Conservation (phyloP, 306 rosid species). For the Malus orientalis region DNA sequence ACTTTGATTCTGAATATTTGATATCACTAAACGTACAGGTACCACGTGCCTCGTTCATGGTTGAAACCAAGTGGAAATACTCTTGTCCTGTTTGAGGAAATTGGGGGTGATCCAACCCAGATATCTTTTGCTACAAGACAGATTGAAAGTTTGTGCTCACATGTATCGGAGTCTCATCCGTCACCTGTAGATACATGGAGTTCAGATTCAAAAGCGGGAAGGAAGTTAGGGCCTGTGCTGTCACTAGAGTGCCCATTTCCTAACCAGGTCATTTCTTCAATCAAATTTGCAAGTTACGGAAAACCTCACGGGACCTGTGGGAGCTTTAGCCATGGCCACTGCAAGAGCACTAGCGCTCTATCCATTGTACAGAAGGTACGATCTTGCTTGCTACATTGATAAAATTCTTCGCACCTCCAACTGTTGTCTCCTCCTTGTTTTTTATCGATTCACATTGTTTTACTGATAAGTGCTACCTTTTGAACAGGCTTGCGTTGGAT, state of each 20-base stretch:
- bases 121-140: slow-evolving; percentile 54
- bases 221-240: slow-evolving; percentile 35
- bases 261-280: slow-evolving; percentile 64
- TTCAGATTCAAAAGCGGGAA: slow-evolving; percentile 32
- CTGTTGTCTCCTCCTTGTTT: not conserved
- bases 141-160: slow-evolving; percentile 63
- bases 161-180: slow-evolving; percentile 75
- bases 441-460: not conserved
- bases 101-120: slow-evolving; percentile 68
- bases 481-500: slow-evolving; percentile 79
- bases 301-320: slow-evolving; percentile 79
- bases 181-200: slow-evolving; percentile 67
- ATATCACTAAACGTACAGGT: slow-evolving; percentile 35
- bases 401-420: not conserved
- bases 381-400: not conserved
- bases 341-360: slow-evolving; percentile 57
- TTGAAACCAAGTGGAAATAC: slow-evolving; percentile 48
- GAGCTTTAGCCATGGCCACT: slow-evolving; percentile 54
- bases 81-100: slow-evolving; percentile 79
- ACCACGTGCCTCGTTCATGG: slow-evolving; percentile 86
- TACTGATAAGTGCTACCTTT: slow-evolving; percentile 13
- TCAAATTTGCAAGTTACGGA: slow-evolving; percentile 84
- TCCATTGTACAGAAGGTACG: slow-evolving; percentile 65
- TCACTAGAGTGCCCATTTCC: slow-evolving; percentile 73
- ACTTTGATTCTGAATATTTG: slow-evolving; percentile 4